Base-by-base conservation (phyloP, 306 rosid species). In the Arachis hypogaea region DNA sequence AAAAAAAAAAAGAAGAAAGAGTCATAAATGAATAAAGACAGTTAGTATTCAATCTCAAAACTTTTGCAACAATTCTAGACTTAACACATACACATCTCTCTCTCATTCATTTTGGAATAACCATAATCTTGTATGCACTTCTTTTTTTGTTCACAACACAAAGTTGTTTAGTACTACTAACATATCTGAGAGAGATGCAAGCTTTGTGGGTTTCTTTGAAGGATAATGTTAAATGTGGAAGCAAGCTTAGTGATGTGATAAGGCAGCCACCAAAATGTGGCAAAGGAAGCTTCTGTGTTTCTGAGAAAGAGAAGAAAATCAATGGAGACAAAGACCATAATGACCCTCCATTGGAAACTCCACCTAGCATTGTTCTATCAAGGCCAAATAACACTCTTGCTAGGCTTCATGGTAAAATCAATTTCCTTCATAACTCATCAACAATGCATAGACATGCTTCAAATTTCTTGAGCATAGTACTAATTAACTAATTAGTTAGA, bases 151-250 rank as follows among this genome's bases (percentile, higher is more conserved):
- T 33, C 38, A 33, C 4, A 33, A 33, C 28, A 22, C 28, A 22
- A 22, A 22, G 28, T 22, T 22, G 28, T 22, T 22, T 22, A 22
- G 28, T 22, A 22, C 28, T 22, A 22, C 1, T 22, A 22, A 22
- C 1, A 1, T 22, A 22, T 22, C 0, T 33, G 74, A 80, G 47
- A 75, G 79, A 86, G 80, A 87, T 88, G 93, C 81, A 79, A 64
- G 72, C 81, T 11, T 41, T 86, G 41, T 90, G 96, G 96, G 61
- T 83, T 6, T 86, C 84, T 7, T 66, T 88, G 77, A 90, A 82
- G 83, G 86, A 83, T 50, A 88, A 85, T 54, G 82, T 82, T 6
- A 78, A 73, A 60, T 90, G 96, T 83, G 92, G 90, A 59, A 78
- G 30, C 65, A 90, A 80, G 81, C 68, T 80, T 60, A 78, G 78